phyloP scores from a whole-genome alignment of 371 early-diverging fungal genomes.

The Rhizopus sp. region DNA sequence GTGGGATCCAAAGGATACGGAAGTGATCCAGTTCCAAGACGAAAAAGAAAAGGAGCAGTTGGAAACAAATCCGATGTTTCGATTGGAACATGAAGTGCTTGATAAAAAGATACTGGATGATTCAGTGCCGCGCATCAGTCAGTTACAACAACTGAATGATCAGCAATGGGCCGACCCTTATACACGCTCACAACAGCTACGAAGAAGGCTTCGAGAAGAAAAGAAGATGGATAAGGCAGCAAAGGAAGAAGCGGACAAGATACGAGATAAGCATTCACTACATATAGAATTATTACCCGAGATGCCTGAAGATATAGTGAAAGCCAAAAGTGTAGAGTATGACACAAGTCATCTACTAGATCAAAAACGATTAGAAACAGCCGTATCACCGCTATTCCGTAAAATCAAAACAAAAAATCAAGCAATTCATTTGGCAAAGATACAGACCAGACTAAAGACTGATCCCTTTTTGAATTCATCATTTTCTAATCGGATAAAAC shows the following conservation, averaged over 20 bases:
- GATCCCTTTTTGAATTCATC: conserved; percentile 51
- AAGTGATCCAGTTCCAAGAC: conserved; percentile 65
- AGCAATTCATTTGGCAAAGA: conserved; percentile 20
- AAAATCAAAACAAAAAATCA: conserved; percentile 4
- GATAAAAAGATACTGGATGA: conserved; percentile 61
- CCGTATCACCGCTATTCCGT: conserved; percentile 41
- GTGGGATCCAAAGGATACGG: conserved; percentile 74
- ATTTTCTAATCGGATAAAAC: conserved; percentile 12
- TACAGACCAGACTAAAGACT: conserved; percentile 47
- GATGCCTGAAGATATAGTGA: conserved; percentile 33
- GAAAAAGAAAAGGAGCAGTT: conserved; percentile 59
- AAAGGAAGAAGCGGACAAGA: conserved; percentile 46
- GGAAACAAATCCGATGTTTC: conserved; percentile 66
- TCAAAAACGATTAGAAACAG: conserved; percentile 35
- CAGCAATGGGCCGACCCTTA: conserved; percentile 81
- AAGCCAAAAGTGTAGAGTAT: conserved; percentile 48
- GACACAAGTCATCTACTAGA: conserved; percentile 26
- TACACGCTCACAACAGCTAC: conserved; percentile 65
- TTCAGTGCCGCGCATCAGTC: conserved; percentile 51
- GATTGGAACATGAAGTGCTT: conserved; percentile 64
- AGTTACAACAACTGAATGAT: conserved; percentile 64
- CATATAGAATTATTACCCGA: conserved; percentile 61
- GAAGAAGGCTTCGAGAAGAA: conserved; percentile 73
- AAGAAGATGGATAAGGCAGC: conserved; percentile 57
- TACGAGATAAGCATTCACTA: conserved; percentile 63